Base-by-base conservation (phyloP, 2,329 filamentous ascomycete species). In the Aspergillus arachidicola region DNA sequence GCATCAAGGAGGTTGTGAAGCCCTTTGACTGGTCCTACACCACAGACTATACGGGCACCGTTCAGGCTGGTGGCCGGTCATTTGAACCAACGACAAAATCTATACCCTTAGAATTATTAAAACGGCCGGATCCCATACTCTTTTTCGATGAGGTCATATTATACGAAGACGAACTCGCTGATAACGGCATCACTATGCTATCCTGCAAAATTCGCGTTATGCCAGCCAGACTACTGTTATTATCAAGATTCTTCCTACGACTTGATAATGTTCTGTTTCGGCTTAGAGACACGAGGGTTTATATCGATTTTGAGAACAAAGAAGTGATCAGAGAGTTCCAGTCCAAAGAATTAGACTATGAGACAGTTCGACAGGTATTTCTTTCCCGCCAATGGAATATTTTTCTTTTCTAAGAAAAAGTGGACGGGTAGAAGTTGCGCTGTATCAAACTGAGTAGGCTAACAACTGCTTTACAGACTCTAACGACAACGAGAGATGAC, bases 11-110 rank as follows among this genome's bases (percentile, higher is more conserved):
- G 75, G 90, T 97, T 30, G 92, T 99, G 60, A 94, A 94, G 81
- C 94, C 94, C 3, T 99, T 96, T 76, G 95, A 99, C 81, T 99
- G 95, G 95, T 97, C 93, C 66, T 99, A 98, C 80, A 95, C 89
- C 68, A 97, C 94, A 41, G 86, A 89, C 69, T 99, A 97, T 79
- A 86, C 85, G 61, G 95, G 95, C 57, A 92, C 90, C 4, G 79
- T 90, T 46, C 75, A 80, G 62, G 69, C 75, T 46, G 66, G 68
- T 51, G 72, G 73, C 43, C 71, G 74, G 6, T 68, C 73, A 19
- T 83, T 87, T 62, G 69, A 80, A 60, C 72, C 79, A 21, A 81
- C 81, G 26, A 76, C 79, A n/a, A 80, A 80, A 21, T 78, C 84
- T 60, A 95, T 99, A 66, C 94, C 95, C 5, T 85, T 97, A 61